A percentile compares a stretch with the other conserved stretches of the same genome.
These are phyloP conservation scores for Termitomyces sp. DNA, from an alignment of 768 basidiomycete species.

Conservation along the genomic window DNA sequence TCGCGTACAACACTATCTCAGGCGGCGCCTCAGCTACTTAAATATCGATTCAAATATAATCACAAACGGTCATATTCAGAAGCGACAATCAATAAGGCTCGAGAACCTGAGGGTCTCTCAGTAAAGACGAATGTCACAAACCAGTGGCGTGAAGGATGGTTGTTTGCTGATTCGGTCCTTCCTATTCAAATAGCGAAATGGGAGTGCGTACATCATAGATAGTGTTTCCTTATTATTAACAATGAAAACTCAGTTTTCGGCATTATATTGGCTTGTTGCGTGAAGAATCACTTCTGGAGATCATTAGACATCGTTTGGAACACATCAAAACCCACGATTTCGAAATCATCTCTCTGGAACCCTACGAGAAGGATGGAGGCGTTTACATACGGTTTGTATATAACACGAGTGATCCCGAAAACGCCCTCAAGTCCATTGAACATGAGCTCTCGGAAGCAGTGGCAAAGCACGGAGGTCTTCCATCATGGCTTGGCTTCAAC, in stretches of 20 bases:
- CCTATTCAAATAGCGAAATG: slow-evolving; percentile 64
- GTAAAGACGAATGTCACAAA: not conserved
- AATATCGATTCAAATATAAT: not conserved
- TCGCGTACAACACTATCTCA: not conserved
- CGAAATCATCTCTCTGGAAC: slow-evolving; percentile 55
- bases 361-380: slow-evolving; percentile 77
- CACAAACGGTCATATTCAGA: not conserved
- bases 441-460: slow-evolving; percentile 38
- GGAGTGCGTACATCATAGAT: slow-evolving; percentile 51
- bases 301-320: slow-evolving; percentile 43
- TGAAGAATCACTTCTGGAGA: slow-evolving; percentile 49
- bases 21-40: not conserved
- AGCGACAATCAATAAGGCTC: not conserved
- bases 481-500: slow-evolving; percentile 55
- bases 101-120: not conserved
- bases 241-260: slow-evolving; percentile 43
- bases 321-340: slow-evolving; percentile 53
- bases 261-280: slow-evolving; percentile 57
- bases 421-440: slow-evolving; percentile 44
- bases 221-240: slow-evolving; percentile 2
- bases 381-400: slow-evolving; percentile 77
- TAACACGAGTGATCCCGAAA: slow-evolving; percentile 28
- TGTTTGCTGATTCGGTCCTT: slow-evolving; percentile 77
- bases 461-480: slow-evolving; percentile 47
- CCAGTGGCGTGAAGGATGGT: slow-evolving; percentile 28